Evolutionary conservation across 2,329 filamentous ascomycete genomes (phyloP).

Genomic region (Fonsecaea pedrosoi): DNA sequence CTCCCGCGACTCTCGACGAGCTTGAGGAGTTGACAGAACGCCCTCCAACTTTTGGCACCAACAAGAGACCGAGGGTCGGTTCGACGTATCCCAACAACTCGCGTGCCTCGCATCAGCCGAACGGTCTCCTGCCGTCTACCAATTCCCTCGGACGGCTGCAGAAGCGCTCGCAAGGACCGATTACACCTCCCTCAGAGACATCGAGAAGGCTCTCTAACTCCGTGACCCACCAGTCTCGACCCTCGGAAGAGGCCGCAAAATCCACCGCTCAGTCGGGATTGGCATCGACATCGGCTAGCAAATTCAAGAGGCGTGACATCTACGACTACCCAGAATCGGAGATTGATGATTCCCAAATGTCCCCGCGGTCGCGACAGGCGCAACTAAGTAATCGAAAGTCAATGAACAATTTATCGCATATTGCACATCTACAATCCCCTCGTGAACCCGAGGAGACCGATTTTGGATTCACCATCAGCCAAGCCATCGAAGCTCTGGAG

Average conservation of each 20-base stretch:
- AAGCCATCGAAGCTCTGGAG: constrained; percentile 26
- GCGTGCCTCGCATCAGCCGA: not conserved
- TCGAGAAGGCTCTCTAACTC: constrained; percentile 18
- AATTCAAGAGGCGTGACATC: constrained; percentile 34
- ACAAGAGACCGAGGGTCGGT: not conserved
- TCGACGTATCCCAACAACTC: not conserved
- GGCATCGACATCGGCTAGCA: constrained; percentile 31
- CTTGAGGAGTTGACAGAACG: constrained; percentile 31
- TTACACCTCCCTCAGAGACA: constrained; percentile 24
- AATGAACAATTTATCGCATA: constrained; percentile 20
- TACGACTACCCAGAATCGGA: constrained; percentile 39
- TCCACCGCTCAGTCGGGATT: constrained; percentile 4
- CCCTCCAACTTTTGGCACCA: constrained; percentile 21
- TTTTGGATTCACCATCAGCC: constrained; percentile 14
- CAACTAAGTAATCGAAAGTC: constrained; percentile 19
- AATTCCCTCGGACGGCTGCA: constrained; percentile 5
- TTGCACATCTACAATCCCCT: constrained; percentile 20
- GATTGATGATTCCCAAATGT: constrained; percentile 41
- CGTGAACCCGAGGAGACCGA: constrained; percentile 16
- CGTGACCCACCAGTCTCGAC: constrained; percentile 8
- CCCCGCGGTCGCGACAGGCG: constrained; percentile 34
- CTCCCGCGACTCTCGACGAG: constrained; percentile 33
- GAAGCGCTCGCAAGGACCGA: constrained; percentile 11
- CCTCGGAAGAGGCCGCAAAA: constrained; percentile 4
- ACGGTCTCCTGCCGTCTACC: constrained; percentile 3